Evolutionary conservation across 2,329 filamentous ascomycete species (phyloP).

Genomic region (Pyrenochaeta sp.): DNA sequence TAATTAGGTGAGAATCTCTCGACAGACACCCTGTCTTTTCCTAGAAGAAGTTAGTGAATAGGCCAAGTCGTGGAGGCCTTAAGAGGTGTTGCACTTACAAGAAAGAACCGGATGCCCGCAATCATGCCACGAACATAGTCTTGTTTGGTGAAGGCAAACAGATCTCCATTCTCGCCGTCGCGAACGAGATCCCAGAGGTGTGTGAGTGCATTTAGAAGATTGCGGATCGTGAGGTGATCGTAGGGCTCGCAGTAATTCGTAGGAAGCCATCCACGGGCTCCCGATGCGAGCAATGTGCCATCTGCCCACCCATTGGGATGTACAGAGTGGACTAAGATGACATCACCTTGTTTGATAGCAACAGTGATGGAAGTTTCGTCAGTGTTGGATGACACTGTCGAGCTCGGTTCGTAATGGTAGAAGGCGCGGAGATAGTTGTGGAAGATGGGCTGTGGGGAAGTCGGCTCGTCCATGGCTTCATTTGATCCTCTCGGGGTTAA

Average conservation of each 20-base stretch:
- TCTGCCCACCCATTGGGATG: slow-evolving; percentile 99
- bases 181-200: slow-evolving; percentile 92
- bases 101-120: slow-evolving; percentile 85
- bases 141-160: slow-evolving; percentile 83
- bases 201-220: slow-evolving; percentile 82
- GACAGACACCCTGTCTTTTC: slow-evolving; percentile 89
- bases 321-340: slow-evolving; percentile 93
- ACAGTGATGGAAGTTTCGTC: slow-evolving; percentile 73
- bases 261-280: slow-evolving; percentile 90
- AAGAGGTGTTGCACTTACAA: slow-evolving; percentile 67
- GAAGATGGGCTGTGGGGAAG: slow-evolving; percentile 70
- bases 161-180: slow-evolving; percentile 76
- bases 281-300: slow-evolving; percentile 85
- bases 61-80: slow-evolving; percentile 1
- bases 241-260: slow-evolving; percentile 99
- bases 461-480: slow-evolving; percentile 62
- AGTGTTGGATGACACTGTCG: slow-evolving; percentile 79
- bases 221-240: slow-evolving; percentile 85
- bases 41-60: slow-evolving; percentile 55
- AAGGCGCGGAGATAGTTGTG: slow-evolving; percentile 95
- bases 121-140: slow-evolving; percentile 95
- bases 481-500: slow-evolving; percentile 74
- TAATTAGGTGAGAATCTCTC: slow-evolving; percentile 77
- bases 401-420: slow-evolving; percentile 86
- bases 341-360: slow-evolving; percentile 86